phyloP scores from a whole-genome alignment of 768 basidiomycete genomes.

The Ephemerocybe angulata region DNA sequence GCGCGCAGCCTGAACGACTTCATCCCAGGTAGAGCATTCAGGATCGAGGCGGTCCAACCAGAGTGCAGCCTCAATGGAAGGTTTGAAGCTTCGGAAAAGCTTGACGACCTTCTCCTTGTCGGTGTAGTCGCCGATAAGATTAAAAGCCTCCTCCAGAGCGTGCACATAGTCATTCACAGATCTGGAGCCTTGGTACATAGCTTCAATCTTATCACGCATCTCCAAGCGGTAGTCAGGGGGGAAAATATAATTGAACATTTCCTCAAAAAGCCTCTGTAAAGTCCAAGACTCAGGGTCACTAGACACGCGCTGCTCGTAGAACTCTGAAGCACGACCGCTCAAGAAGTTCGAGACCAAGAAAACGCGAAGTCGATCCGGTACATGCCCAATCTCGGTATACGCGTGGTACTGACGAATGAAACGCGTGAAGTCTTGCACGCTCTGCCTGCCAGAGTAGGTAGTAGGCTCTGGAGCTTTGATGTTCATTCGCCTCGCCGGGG shows the following conservation, averaged over 20 bases:
- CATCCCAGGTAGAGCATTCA: conserved; percentile 22
- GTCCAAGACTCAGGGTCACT: conserved; percentile 21
- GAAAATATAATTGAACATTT: conserved; percentile 35
- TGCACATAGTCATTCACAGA: conserved; percentile 31
- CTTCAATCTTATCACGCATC: background rate
- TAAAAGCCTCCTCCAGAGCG: conserved; percentile 31
- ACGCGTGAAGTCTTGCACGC: background rate
- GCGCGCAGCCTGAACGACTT: conserved; percentile 27
- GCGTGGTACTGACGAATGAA: background rate
- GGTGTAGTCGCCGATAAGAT: conserved; percentile 27
- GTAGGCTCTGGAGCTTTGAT: no score
- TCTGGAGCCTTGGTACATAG: conserved; percentile 20
- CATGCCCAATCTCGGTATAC: no score
- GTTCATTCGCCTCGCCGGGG: no score
- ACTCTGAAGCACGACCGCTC: conserved; percentile 26
- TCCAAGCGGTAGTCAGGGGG: conserved; percentile 22
- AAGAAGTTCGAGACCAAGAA: conserved; percentile 27
- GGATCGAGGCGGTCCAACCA: conserved; percentile 29
- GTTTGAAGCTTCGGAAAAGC: conserved; percentile 32
- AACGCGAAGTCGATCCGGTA: conserved; percentile 7
- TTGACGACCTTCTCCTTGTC: conserved; percentile 27
- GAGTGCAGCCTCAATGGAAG: conserved; percentile 24
- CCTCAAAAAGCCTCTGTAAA: conserved; percentile 22
- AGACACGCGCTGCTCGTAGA: conserved; percentile 27
- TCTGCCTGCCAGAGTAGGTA: no score